Conservation (phyloP, 1,284 basidiomycete species). For the Fomitopsis betulina region DNA sequence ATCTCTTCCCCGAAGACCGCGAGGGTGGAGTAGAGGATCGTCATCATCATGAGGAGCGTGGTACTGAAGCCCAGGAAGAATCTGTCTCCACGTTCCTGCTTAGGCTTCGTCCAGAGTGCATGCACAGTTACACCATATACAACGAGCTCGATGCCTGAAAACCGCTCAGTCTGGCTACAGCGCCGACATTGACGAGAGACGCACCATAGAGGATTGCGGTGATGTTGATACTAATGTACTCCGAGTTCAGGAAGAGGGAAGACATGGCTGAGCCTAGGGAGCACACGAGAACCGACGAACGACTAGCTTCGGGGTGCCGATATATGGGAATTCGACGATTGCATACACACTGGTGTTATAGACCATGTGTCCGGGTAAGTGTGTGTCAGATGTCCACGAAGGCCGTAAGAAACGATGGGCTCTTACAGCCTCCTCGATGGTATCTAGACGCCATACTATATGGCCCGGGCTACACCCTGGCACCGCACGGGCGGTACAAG, state of each 20-base stretch:
- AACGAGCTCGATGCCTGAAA: slow-evolving; percentile 20
- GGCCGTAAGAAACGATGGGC: no score
- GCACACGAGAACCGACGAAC: no score
- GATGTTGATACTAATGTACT: slow-evolving; percentile 22
- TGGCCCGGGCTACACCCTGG: no score
- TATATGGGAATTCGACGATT: no score
- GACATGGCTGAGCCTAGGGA: neutral
- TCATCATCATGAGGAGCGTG: slow-evolving; percentile 11
- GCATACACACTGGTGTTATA: no score
- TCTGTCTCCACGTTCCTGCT: neutral
- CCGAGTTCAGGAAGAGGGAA: slow-evolving; percentile 16
- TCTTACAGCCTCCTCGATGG: no score
- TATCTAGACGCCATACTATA: no score
- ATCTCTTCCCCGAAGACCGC: slow-evolving; percentile 15
- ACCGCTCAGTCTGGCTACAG: neutral
- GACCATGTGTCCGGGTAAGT: no score
- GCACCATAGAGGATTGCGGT: slow-evolving; percentile 23
- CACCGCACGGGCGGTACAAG: no score
- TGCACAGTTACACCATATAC: slow-evolving; percentile 18
- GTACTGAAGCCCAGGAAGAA: slow-evolving; percentile 13
- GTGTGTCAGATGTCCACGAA: no score
- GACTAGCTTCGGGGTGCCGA: no score
- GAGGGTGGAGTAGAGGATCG: slow-evolving; percentile 12
- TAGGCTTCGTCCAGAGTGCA: slow-evolving; percentile 5
- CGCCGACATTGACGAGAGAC: no score